Conservation (phyloP, 2,329 filamentous ascomycete species). For the Cordyceps tenuipes region DNA sequence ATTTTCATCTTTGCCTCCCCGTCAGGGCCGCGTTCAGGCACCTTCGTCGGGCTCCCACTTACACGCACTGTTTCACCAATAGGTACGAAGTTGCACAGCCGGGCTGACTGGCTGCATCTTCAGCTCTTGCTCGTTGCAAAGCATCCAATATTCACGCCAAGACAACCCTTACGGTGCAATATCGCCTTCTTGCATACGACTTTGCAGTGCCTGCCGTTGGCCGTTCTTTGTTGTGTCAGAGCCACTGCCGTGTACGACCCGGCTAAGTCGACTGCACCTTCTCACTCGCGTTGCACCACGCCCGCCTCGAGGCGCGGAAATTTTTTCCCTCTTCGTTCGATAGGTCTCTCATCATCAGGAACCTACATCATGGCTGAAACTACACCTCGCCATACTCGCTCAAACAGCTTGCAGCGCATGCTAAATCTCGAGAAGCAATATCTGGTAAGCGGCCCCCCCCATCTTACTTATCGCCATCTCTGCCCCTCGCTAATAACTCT, state of each 20-base stretch:
- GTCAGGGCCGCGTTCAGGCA: background rate
- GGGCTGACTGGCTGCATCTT: background rate
- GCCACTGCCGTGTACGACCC: background rate
- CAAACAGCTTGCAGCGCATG: conserved; percentile 49
- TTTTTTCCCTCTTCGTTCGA: background rate
- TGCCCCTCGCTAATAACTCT: background rate
- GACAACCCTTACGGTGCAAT: background rate
- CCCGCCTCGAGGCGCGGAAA: background rate
- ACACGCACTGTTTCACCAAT: conserved; percentile 1
- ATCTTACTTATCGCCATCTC: background rate
- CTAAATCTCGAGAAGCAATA: conserved; percentile 49
- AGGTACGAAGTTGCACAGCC: background rate
- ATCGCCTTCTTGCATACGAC: conserved; percentile 9
- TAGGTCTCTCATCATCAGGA: background rate
- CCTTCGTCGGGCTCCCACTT: background rate
- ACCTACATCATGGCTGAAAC: conserved; percentile 7
- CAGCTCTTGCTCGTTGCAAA: background rate
- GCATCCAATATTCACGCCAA: background rate
- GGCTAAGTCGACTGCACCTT: conserved; percentile 1
- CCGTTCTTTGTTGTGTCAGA: conserved; percentile 10
- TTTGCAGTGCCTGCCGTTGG: conserved; percentile 7
- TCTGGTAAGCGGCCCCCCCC: conserved; percentile 39
- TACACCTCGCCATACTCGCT: conserved; percentile 19
- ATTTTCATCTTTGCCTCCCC: background rate
- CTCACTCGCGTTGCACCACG: conserved; percentile 5